Conservation (phyloP, 805 yeast genomes). For the Blastobotrys parvus region DNA sequence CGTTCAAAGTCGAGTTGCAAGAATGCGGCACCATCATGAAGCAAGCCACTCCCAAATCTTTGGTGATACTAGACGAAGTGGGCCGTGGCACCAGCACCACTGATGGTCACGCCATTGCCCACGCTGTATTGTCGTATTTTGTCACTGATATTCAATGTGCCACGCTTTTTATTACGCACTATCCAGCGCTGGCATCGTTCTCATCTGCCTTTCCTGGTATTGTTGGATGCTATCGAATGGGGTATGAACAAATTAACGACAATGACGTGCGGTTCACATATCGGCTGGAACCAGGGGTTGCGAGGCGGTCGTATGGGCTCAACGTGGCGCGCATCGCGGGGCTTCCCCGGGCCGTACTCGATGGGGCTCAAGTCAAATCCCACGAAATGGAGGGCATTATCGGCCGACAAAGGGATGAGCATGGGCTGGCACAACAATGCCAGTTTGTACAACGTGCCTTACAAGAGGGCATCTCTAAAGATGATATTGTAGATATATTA, state of each 20-base stretch:
- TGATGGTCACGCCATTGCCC: conserved; percentile 81
- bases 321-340: conserved; percentile 78
- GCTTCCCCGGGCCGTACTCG: conserved; percentile 28
- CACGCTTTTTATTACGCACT: conserved; percentile 78
- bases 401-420: not conserved
- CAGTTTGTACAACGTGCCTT: not conserved
- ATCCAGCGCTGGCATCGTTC: conserved; percentile 53
- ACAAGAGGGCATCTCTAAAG: not conserved
- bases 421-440: not conserved
- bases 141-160: conserved; percentile 39
- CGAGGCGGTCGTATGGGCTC: conserved; percentile 68
- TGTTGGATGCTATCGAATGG: conserved; percentile 66
- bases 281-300: conserved; percentile 40
- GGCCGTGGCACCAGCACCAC: conserved; percentile 68
- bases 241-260: conserved; percentile 34
- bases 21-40: conserved; percentile 55
- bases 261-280: conserved; percentile 46
- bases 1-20: conserved; percentile 70
- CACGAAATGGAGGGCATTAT: conserved; percentile 14
- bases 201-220: conserved; percentile 32
- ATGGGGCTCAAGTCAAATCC: conserved; percentile 21
- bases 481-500: not conserved
- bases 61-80: conserved; percentile 64
- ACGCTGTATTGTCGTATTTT: conserved; percentile 58
- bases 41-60: conserved; percentile 42